A percentile compares a stretch with the other conserved stretches of the same genome.
Conservation (phyloP, 2,329 filamentous ascomycete genomes). For the Colletotrichum nymphaeae region DNA sequence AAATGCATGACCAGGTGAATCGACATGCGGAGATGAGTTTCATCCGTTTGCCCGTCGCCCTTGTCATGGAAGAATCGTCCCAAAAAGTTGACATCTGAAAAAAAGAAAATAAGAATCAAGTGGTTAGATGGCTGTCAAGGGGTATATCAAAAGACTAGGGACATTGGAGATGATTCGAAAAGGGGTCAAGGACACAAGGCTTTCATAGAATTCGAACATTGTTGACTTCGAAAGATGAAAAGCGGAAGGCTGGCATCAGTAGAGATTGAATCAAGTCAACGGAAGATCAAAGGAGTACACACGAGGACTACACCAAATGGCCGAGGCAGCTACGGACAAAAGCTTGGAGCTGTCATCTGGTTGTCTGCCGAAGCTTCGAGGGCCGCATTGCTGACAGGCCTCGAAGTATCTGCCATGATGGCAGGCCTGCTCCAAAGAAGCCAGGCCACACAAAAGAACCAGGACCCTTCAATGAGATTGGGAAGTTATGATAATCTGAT, state of each 20-base stretch:
- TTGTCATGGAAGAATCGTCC: too few relatives aligned
- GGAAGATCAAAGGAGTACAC: neutral
- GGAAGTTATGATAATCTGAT: too few relatives aligned
- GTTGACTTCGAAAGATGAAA: neutral
- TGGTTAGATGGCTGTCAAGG: too few relatives aligned
- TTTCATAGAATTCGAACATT: neutral
- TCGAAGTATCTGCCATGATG: too few relatives aligned
- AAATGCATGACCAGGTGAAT: neutral
- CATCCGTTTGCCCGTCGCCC: neutral
- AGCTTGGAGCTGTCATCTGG: neutral
- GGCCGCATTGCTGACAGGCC: too few relatives aligned
- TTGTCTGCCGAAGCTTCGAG: neutral
- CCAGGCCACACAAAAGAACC: too few relatives aligned
- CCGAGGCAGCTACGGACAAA: neutral
- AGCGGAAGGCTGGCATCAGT: neutral
- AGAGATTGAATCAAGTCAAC: neutral
- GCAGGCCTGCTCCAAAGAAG: too few relatives aligned
- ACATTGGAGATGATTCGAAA: neutral
- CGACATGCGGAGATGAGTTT: neutral
- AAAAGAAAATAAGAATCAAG: too few relatives aligned
- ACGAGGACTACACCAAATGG: neutral
- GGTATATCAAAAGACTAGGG: too few relatives aligned
- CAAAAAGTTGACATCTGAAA: too few relatives aligned
- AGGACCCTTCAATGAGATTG: too few relatives aligned
- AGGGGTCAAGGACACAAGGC: fast-evolving